Conservation (phyloP, 192 early-diverging fungal genomes). For the Backusella sp. region DNA sequence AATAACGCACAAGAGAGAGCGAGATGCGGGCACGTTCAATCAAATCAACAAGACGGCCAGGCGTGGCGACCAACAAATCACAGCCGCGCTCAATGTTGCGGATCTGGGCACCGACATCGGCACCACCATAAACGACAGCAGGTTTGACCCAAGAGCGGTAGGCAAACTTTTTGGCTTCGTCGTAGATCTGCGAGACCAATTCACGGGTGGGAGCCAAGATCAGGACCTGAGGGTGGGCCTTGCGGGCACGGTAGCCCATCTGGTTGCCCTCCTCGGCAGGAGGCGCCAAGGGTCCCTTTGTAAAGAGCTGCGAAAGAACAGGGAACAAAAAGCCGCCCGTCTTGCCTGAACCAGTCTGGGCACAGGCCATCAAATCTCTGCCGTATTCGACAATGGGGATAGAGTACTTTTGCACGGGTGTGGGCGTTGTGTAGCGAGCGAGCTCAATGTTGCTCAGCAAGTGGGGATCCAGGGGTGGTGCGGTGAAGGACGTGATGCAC, state of each 20-base stretch:
- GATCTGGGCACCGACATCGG: constrained; percentile 86
- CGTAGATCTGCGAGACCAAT: constrained; percentile 93
- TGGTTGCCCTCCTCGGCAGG: constrained; percentile 34
- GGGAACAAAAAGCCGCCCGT: constrained; percentile 98
- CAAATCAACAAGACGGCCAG: constrained; percentile 94
- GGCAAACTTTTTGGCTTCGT: constrained; percentile 84
- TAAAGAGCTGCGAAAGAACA: constrained; percentile 90
- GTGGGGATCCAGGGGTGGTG: constrained; percentile 76
- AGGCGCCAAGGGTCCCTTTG: constrained; percentile 65
- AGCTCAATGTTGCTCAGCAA: constrained; percentile 88
- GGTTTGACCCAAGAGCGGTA: constrained; percentile 94
- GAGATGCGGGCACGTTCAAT: constrained; percentile 82
- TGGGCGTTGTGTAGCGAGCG: constrained; percentile 84
- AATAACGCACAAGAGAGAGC: constrained; percentile 72
- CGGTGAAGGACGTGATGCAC: constrained; percentile 56
- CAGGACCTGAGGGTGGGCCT: constrained; percentile 73
- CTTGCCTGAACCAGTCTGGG: constrained; percentile 92
- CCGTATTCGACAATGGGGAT: constrained; percentile 76
- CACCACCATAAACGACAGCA: constrained; percentile 95
- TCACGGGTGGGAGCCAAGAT: constrained; percentile 95
- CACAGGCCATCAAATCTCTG: constrained; percentile 98
- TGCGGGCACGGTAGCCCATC: constrained; percentile 65
- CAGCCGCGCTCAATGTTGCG: constrained; percentile 92
- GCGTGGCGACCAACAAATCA: constrained; percentile 94
- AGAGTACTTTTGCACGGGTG: constrained; percentile 95